phyloP scores from a whole-genome alignment of 1,284 basidiomycete genomes.

The Microstroma glucosiphilum region DNA sequence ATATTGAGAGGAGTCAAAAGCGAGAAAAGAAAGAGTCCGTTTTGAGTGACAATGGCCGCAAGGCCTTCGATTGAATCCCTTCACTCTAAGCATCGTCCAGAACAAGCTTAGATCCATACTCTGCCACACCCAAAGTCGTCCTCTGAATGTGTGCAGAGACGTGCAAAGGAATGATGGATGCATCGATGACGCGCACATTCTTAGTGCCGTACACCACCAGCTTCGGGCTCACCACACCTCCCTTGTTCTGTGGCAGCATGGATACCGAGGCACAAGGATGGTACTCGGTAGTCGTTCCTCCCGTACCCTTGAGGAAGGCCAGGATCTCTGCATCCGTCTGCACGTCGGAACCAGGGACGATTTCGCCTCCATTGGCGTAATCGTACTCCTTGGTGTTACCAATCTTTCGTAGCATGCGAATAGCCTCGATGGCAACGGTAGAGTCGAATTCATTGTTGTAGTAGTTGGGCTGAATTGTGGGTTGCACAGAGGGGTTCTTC shows the following conservation, averaged over 20 bases:
- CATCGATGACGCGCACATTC: constrained; percentile 58
- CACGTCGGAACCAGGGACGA: constrained; percentile 41
- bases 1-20: no score
- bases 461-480: constrained; percentile 63
- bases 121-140: constrained; percentile 43
- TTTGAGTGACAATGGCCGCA: no score
- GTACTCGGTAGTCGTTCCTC: constrained; percentile 35
- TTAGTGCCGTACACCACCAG: constrained; percentile 62
- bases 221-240: constrained; percentile 64
- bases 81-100: not conserved
- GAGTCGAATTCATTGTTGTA: constrained; percentile 39
- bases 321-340: constrained; percentile 19
- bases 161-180: constrained; percentile 45
- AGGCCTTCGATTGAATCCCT: no score
- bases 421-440: constrained; percentile 34
- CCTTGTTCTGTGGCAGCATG: constrained; percentile 61
- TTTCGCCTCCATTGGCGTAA: constrained; percentile 25
- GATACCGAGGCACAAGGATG: constrained; percentile 60
- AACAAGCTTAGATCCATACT: constrained; percentile 51
- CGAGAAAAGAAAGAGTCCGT: no score
- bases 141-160: constrained; percentile 58
- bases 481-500: constrained; percentile 57
- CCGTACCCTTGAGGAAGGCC: constrained; percentile 6
- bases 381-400: constrained; percentile 25
- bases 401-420: constrained; percentile 36